phyloP scores from a whole-genome alignment of 2,329 filamentous ascomycete genomes.

The Epichloe brachyelytri region DNA sequence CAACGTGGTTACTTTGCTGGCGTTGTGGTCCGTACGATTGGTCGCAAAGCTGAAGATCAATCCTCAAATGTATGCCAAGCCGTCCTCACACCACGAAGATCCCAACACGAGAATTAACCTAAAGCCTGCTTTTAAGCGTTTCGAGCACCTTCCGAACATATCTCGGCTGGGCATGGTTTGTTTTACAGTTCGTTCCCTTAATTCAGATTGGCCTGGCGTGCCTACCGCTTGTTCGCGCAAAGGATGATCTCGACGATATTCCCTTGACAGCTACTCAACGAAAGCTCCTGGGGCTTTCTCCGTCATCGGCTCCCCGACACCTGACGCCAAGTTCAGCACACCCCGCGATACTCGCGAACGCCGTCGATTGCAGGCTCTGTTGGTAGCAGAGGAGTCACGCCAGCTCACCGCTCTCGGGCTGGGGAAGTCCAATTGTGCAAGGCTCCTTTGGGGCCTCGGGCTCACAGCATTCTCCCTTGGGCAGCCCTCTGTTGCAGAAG shows the following conservation, averaged over 20 bases:
- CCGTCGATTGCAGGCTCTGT: slow-evolving; percentile 51
- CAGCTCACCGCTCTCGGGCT: slow-evolving; percentile 45
- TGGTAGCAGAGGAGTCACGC: slow-evolving; percentile 43
- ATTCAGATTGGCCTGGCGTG: slow-evolving; percentile 61
- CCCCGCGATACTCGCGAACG: slow-evolving; percentile 79
- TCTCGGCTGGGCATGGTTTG: slow-evolving; percentile 31
- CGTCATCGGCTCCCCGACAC: slow-evolving; percentile 50
- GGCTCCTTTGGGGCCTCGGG: slow-evolving; percentile 22
- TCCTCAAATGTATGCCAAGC: slow-evolving; percentile 22
- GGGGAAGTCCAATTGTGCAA: slow-evolving; percentile 34
- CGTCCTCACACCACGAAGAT: background rate
- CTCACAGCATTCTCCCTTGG: slow-evolving; percentile 32
- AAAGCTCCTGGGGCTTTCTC: slow-evolving; percentile 66
- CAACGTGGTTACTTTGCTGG: slow-evolving; percentile 43
- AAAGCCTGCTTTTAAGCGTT: slow-evolving; percentile 14
- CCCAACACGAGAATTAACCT: background rate
- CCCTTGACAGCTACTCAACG: slow-evolving; percentile 68
- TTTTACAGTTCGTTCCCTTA: slow-evolving; percentile 43
- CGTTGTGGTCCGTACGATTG: slow-evolving; percentile 24
- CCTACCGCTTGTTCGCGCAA: slow-evolving; percentile 56
- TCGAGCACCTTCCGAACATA: slow-evolving; percentile 21
- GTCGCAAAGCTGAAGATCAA: slow-evolving; percentile 23
- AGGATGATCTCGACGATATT: slow-evolving; percentile 77
- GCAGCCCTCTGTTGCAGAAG: slow-evolving; percentile 54
- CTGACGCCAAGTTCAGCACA: slow-evolving; percentile 61